Evolutionary conservation across 192 early-diverging fungal species (phyloP), one percentile per base, ranked within the genome.

Genomic region (Endogone sp.): DNA sequence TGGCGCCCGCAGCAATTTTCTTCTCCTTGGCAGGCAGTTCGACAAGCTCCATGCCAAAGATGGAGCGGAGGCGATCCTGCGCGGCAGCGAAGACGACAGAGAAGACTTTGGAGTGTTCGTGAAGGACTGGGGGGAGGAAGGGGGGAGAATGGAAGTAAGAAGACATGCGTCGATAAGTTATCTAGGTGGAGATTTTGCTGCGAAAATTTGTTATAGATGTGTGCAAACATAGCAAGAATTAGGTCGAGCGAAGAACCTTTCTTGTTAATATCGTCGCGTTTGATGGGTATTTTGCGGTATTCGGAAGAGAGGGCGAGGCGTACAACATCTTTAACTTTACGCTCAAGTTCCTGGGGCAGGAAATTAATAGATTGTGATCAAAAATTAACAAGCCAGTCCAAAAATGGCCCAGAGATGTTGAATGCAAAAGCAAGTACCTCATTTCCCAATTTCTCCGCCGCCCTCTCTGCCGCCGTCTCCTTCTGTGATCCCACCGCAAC

Each of bases 31-130:
- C 57, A 2, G 81, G 81, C 23, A 90, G 68, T 61, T 87, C 86
- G 6, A 68, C 79, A 71, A 91, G 24, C 29, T 86, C 84, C 81
- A 91, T 84, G 8, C 90, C 90, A 81, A 90, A 89, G 13, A 84
- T 70, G 22, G 74, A 68, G 26, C 76, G 72, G 10, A 91, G 63
- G 24, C 72, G 65, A 22, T 76, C 62, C 54, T 85, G 83, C 10
- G 89, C 86, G 23, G 71, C 68, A 9, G 73, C 62, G 49, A 89
- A 81, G 2, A 88, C 75, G 1, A n/a, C n/a, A n/a, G 75, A 67
- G 56, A 76, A 88, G 21, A 75, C 32, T 26, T 73, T 74, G 8
- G 77, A 58, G 26, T 81, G 77, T 26, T 82, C 76, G 27, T 73
- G 70, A 44, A 91, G 62, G 2, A 89, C 89, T 90, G 64, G 28